Evolutionary conservation across 768 basidiomycete genomes (phyloP), one percentile per base, ranked within the genome.

Genomic region (Podaxis sp.): DNA sequence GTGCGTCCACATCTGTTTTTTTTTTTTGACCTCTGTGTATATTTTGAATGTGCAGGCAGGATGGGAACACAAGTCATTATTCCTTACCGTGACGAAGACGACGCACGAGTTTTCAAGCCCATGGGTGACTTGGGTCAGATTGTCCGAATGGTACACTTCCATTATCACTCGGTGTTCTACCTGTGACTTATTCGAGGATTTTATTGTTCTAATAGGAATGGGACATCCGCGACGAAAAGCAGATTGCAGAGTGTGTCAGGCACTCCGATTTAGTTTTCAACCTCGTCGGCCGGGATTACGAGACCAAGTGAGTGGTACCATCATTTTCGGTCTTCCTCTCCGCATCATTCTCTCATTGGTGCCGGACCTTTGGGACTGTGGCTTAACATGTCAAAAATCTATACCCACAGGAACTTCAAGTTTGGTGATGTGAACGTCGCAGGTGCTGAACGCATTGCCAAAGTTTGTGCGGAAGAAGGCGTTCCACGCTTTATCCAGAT

Each of bases 261-360:
- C 95, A 97, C 76, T 98, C 96, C 20, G 94, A 99, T 73, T 91
- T 90, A 4, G 97, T 99, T 22, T 97, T 95, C 81, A 99, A 98
- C 77, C 89, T 98, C 62, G 89, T 92, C 56, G 95, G 96, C 20
- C 82, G 96, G 56, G 93, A 99, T 74, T 96, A 89, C 73, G 91
- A 93, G 78, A 99, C 97, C 64, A 96, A 96, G 96, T 96, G 68
- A 56, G 84, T 72, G 52, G 53, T 48, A 36, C 30, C 28, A 20
- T 53, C 54, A 56, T 22, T 56, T 63, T 10, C 52, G 51, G 64
- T 30, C 58, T 33, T 59, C 56, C 62, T 30, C 30, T 33, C 30
- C 10, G 30, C 30, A 10, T 33, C 30, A 13, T 61, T 46, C 40
- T 51, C 56, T 54, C 38, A 30, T 62, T 62, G 60, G 60, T 49